Evolutionary conservation across 2,329 filamentous ascomycete species (phyloP).

Genomic region (Sporothrix humicola): DNA sequence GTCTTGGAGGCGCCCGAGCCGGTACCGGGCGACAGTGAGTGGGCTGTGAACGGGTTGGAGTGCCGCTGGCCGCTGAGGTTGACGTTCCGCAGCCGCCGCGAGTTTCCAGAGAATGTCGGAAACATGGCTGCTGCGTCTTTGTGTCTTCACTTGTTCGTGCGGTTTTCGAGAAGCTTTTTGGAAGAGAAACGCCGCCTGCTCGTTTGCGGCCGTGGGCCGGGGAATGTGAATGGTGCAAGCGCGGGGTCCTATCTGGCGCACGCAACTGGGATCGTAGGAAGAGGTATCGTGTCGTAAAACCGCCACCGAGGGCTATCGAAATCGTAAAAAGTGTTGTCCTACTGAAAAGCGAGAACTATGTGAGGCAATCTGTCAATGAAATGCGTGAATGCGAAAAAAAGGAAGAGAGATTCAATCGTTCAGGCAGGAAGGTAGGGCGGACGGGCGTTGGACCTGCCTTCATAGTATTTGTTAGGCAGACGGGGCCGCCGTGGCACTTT

Average conservation of each 20-base stretch:
- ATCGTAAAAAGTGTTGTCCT: not conserved
- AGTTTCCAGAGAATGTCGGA: conserved; percentile 86
- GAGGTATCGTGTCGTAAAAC: not conserved
- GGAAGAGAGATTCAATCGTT: not conserved
- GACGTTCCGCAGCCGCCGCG: conserved; percentile 85
- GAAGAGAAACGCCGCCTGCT: conserved; percentile 3
- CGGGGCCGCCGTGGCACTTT: not conserved
- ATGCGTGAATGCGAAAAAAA: not conserved
- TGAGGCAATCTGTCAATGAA: not conserved
- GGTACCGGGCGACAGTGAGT: conserved; percentile 61
- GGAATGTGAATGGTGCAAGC: conserved; percentile 21
- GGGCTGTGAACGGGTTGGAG: conserved; percentile 77
- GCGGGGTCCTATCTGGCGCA: conserved; percentile 23
- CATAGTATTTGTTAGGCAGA: conserved; percentile 26
- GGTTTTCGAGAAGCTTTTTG: not conserved
- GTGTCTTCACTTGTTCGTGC: not conserved
- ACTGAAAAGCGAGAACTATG: not conserved
- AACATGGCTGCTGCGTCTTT: conserved; percentile 66
- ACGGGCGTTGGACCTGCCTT: not conserved
- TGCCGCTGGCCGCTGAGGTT: conserved; percentile 84
- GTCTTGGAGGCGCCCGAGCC: conserved; percentile 74
- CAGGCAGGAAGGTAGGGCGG: conserved; percentile 15
- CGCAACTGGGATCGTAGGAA: not conserved
- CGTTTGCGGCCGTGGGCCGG: conserved; percentile 3
- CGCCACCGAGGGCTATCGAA: not conserved